These are phyloP conservation scores for Darksidea phi DNA, from an alignment of 495 filamentous ascomycete genomes.

Conservation along the genomic window DNA sequence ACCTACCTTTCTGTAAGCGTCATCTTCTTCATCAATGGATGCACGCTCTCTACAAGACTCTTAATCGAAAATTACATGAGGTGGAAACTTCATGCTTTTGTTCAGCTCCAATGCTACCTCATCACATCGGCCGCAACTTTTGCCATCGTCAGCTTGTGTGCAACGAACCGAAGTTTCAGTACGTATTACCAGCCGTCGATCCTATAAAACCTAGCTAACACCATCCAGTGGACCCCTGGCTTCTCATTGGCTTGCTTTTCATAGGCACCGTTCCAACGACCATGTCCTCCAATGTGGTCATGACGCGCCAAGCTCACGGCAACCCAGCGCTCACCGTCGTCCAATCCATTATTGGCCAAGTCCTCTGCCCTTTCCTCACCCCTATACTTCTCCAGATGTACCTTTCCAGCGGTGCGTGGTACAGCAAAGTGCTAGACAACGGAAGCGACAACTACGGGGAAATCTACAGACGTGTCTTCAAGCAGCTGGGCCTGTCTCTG, in stretches of 20 bases:
- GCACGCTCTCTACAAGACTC: constrained; percentile 43
- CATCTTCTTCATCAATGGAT: constrained; percentile 49
- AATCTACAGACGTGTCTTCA: constrained; percentile 45
- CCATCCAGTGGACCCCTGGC: constrained; percentile 45
- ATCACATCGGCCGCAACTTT: constrained; percentile 44
- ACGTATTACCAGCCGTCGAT: neutral
- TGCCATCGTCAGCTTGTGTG: constrained; percentile 43
- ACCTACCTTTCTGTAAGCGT: constrained; percentile 45
- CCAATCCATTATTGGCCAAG: constrained; percentile 48
- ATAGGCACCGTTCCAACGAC: constrained; percentile 45
- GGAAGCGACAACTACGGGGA: constrained; percentile 33
- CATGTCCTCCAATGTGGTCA: constrained; percentile 47
- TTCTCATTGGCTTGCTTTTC: constrained; percentile 48
- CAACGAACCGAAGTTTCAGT: constrained; percentile 37
- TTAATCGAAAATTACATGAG: constrained; percentile 43
- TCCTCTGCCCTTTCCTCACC: constrained; percentile 47
- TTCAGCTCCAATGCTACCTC: constrained; percentile 47
- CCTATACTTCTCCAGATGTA: constrained; percentile 48
- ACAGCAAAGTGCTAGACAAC: constrained; percentile 40
- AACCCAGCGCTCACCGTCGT: constrained; percentile 47
- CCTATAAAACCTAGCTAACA: neutral
- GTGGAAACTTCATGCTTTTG: constrained; percentile 46
- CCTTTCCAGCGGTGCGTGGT: constrained; percentile 42
- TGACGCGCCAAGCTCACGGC: constrained; percentile 48
- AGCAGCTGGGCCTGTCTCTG: constrained; percentile 47